phyloP scores from a whole-genome alignment of 345 rosid genomes.

The Ceriops decandra region DNA sequence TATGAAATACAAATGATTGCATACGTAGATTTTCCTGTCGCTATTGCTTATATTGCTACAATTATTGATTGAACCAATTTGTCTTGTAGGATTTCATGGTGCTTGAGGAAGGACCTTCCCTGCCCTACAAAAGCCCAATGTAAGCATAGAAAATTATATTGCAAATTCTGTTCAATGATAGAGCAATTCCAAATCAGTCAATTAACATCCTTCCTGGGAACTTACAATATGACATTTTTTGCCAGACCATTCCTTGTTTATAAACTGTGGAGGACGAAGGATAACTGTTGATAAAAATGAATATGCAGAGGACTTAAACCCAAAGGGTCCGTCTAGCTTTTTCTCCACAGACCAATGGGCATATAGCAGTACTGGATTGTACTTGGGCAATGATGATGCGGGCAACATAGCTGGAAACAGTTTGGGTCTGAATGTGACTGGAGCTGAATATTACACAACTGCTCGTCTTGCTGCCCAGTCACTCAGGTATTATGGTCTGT shows the following conservation, averaged over 20 bases:
- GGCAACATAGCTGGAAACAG: slow-evolving; percentile 22
- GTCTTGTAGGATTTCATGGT: slow-evolving; percentile 33
- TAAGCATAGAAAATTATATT: slow-evolving; percentile 29
- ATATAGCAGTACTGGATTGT: slow-evolving; percentile 71
- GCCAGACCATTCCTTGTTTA: slow-evolving; percentile 68
- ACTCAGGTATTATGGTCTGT: slow-evolving; percentile 77
- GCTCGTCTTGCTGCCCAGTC: slow-evolving; percentile 76
- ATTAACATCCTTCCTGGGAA: not conserved
- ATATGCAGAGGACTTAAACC: slow-evolving; percentile 47
- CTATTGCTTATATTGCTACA: too few species aligned
- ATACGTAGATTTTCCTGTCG: too few species aligned
- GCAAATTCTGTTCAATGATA: not conserved
- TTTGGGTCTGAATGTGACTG: slow-evolving; percentile 31
- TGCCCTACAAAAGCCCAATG: slow-evolving; percentile 41
- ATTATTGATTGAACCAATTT: not conserved
- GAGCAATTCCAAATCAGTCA: not conserved
- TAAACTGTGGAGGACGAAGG: slow-evolving; percentile 68
- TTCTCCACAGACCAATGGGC: slow-evolving; percentile 46
- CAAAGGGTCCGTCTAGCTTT: slow-evolving; percentile 43
- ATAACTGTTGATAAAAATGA: slow-evolving; percentile 20
- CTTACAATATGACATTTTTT: not conserved
- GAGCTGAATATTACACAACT: slow-evolving; percentile 40
- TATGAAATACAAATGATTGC: not conserved
- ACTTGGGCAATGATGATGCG: slow-evolving; percentile 3
- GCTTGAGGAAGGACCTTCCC: slow-evolving; percentile 67